Percentiles rank a stretch among this genome's conserved stretches.
Evolutionary conservation across 2,329 filamentous ascomycete genomes (phyloP).

Genomic region (Orbilia oligospora): DNA sequence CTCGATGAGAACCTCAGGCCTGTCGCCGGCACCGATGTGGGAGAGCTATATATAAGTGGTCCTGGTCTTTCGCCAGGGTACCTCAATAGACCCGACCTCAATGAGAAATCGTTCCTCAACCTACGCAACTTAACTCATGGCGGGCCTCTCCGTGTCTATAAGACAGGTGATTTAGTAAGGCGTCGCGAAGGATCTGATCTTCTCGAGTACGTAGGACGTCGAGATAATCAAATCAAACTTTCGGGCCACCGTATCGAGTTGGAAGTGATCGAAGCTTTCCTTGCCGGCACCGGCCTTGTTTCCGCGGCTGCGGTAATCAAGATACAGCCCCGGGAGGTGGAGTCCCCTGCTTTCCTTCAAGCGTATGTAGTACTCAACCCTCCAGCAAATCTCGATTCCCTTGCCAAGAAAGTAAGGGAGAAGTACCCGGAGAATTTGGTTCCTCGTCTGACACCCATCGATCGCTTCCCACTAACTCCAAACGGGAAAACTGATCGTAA

Average conservation of each 20-base stretch:
- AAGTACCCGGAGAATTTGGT: not conserved
- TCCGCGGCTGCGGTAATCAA: not conserved
- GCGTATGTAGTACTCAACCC: not conserved
- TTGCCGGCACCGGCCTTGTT: not conserved
- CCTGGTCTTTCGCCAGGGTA: not conserved
- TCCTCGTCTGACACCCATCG: not conserved
- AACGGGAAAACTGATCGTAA: not conserved
- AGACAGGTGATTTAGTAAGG: not conserved
- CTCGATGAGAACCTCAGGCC: not conserved
- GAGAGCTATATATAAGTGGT: not conserved
- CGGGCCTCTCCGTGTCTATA: not conserved
- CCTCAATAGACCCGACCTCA: not conserved
- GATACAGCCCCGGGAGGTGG: not conserved
- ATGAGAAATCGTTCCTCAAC: not conserved
- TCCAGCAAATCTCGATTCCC: not conserved
- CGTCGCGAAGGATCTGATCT: not conserved
- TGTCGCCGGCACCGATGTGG: not conserved
- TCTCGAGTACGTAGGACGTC: slow-evolving; percentile 1
- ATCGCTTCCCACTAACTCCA: not conserved
- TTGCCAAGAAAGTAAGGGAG: not conserved
- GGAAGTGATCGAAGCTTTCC: not conserved
- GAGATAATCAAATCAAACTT: slow-evolving; percentile 11
- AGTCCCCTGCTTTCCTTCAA: not conserved
- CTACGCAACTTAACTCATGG: not conserved
- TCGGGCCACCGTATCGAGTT: not conserved